Conservation (phyloP, 352 stramenopile species). For the Phytophthora rubi region DNA sequence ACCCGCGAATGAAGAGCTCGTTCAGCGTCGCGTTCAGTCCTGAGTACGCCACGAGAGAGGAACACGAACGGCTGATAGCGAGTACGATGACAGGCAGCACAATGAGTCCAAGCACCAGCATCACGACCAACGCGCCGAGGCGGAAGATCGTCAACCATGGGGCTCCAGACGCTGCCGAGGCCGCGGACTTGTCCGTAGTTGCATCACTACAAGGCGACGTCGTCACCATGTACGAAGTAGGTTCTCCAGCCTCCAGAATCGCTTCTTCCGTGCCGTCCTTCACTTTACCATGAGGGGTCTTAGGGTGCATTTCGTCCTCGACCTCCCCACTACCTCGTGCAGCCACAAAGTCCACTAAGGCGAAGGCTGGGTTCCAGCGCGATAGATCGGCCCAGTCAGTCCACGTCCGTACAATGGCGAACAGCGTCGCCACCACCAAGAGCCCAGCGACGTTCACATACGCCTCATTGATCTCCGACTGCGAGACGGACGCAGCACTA, state of each 20-base stretch:
- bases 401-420: constrained; percentile 30
- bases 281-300: background rate
- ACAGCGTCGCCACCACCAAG: constrained; percentile 16
- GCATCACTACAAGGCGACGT: constrained; percentile 22
- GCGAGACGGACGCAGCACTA: constrained; percentile 35
- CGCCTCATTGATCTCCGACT: constrained; percentile 30
- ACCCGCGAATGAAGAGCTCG: constrained; percentile 36
- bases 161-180: background rate
- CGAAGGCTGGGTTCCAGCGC: constrained; percentile 33
- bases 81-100: constrained; percentile 26
- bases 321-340: background rate
- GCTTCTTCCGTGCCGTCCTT: background rate
- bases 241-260: constrained; percentile 14
- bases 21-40: constrained; percentile 53
- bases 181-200: constrained; percentile 7
- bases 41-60: constrained; percentile 36
- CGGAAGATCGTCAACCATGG: constrained; percentile 2
- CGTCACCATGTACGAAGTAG: constrained; percentile 16
- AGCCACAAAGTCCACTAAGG: constrained; percentile 7
- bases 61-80: constrained; percentile 23
- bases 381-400: constrained; percentile 35
- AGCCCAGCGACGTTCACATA: constrained; percentile 26
- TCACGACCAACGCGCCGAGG: background rate
- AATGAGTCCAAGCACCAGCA: constrained; percentile 17
- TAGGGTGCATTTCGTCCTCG: background rate